These are phyloP conservation scores for Penicillium sclerotigenum DNA, from an alignment of 2,329 filamentous ascomycete species.

Conservation along the genomic window DNA sequence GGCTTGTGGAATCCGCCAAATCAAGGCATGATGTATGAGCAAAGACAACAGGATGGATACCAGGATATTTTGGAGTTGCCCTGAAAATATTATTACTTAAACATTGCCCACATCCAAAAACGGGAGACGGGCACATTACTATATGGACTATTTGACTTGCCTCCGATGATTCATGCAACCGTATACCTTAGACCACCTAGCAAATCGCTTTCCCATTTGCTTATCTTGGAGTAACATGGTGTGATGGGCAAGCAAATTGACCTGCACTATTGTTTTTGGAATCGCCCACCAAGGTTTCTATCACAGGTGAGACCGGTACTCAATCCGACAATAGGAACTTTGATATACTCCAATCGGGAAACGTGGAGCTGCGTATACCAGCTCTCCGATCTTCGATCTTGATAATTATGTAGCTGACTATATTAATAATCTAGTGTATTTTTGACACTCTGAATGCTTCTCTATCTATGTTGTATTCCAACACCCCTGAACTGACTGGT, in stretches of 20 bases:
- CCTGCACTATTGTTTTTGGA: not conserved
- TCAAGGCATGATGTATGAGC: conserved; percentile 23
- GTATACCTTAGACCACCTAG: not conserved
- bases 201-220: conserved; percentile 3
- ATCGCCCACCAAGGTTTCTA: not conserved
- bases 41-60: conserved; percentile 23
- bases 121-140: not conserved
- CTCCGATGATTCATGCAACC: not conserved
- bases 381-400: not conserved
- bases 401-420: not conserved
- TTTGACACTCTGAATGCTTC: not conserved
- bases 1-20: not conserved
- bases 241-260: not conserved
- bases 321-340: not conserved
- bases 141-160: not conserved
- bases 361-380: conserved; percentile 2
- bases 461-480: not conserved
- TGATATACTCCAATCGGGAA: conserved; percentile 11
- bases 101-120: not conserved
- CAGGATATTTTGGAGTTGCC: conserved; percentile 17
- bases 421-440: not conserved
- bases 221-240: not conserved
- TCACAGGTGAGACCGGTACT: conserved; percentile 4
- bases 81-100: conserved; percentile 1
- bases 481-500: conserved; percentile 6